These are phyloP conservation scores for Vitis rotundifolia DNA, from an alignment of 164 flowering plant genomes.

Conservation along the genomic window DNA sequence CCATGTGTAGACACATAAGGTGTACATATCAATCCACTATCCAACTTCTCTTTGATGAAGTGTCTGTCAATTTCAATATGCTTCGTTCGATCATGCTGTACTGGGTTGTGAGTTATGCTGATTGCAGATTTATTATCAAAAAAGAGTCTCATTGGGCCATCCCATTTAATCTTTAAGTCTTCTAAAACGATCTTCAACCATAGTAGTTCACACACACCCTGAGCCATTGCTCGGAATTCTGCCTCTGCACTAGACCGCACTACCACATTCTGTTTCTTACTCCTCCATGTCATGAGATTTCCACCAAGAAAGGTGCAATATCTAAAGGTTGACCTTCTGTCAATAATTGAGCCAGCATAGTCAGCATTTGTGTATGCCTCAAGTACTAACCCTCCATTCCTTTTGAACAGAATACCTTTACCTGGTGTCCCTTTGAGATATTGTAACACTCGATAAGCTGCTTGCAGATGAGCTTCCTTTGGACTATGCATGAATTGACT, in stretches of 20 bases:
- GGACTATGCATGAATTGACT: conserved; percentile 13
- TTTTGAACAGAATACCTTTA: conserved; percentile 9
- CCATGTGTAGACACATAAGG: not conserved
- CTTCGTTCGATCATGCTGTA: conserved; percentile 9
- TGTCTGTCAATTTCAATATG: conserved; percentile 6
- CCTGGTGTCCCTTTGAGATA: conserved; percentile 6
- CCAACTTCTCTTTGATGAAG: conserved; percentile 13
- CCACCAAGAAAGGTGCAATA: not conserved
- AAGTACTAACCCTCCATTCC: too few species aligned
- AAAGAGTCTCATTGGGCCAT: too few species aligned
- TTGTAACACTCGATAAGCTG: not conserved
- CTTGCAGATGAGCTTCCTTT: not conserved
- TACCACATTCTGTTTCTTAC: too few species aligned
- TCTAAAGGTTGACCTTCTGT: not conserved
- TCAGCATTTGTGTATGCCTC: conserved; percentile 1
- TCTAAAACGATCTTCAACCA: too few species aligned
- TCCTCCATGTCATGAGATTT: conserved; percentile 3
- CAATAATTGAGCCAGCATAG: not conserved
- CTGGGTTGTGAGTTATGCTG: not conserved
- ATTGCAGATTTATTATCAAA: not conserved
- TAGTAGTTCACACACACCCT: too few species aligned
- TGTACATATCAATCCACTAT: not conserved
- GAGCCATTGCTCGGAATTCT: too few species aligned
- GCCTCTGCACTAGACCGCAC: too few species aligned
- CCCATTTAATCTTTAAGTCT: too few species aligned